phyloP scores from a whole-genome alignment of 208 protist species.

The Naegleria lovaniensis region DNA sequence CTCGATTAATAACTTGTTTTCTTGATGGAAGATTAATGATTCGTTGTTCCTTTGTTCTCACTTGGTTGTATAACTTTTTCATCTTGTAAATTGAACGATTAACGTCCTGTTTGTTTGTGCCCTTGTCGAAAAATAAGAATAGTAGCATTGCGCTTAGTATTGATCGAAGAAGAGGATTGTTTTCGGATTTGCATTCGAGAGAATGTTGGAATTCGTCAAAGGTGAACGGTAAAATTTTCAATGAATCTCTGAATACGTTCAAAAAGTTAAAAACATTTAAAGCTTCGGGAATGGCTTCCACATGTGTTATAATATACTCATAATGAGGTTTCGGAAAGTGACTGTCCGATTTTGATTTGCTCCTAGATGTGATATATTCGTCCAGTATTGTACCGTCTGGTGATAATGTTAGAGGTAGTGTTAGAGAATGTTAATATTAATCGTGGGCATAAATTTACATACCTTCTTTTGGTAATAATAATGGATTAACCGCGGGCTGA shows the following conservation, averaged over 20 bases:
- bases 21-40: neutral
- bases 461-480: neutral
- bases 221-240: neutral
- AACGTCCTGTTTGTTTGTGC: neutral
- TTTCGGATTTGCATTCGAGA: neutral
- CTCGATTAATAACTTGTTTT: neutral
- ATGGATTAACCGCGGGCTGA: neutral
- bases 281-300: neutral
- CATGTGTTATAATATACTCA: neutral
- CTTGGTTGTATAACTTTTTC: neutral
- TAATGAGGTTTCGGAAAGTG: neutral
- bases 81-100: neutral
- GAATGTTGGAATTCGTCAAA: slow-evolving; percentile 1
- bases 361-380: neutral
- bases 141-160: neutral
- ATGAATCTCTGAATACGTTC: neutral
- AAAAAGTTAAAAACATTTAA: neutral
- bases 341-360: neutral
- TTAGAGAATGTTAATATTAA: too few species aligned
- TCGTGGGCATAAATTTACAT: neutral
- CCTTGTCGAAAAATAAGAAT: neutral
- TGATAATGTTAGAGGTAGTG: too few species aligned
- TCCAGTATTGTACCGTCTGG: neutral
- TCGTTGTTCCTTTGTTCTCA: neutral
- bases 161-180: neutral